Conservation (phyloP, 306 rosid species). For the Boehmeria nivea region DNA sequence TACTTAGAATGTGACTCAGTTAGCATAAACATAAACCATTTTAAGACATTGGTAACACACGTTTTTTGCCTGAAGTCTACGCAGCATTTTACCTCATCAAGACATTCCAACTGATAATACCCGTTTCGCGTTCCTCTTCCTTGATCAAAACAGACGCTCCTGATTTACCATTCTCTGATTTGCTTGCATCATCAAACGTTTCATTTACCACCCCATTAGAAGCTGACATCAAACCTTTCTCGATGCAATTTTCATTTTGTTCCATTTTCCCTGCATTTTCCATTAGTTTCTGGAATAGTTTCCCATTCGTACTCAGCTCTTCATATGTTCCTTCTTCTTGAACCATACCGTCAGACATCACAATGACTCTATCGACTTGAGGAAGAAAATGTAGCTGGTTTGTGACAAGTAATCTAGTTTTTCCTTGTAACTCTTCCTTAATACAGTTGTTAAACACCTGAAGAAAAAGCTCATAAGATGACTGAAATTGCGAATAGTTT, state of each 20-base stretch:
- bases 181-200: conserved; percentile 30
- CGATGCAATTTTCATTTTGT: conserved; percentile 31
- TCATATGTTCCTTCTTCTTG: conserved; percentile 79
- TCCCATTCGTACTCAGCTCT: conserved; percentile 60
- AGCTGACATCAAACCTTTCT: conserved; percentile 24
- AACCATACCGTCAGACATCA: conserved; percentile 59
- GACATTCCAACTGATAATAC: conserved; percentile 75
- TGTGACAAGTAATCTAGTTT: conserved; percentile 86
- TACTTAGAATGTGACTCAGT: too few relatives aligned
- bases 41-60: too few relatives aligned
- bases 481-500: background rate
- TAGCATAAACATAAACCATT: too few relatives aligned
- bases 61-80: too few relatives aligned
- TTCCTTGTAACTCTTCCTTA: conserved; percentile 71
- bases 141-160: conserved; percentile 58
- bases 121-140: conserved; percentile 86
- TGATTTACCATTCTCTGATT: conserved; percentile 41
- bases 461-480: conserved; percentile 1
- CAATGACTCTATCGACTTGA: conserved; percentile 66
- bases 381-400: conserved; percentile 95
- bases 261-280: conserved; percentile 90
- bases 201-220: conserved; percentile 31
- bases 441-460: conserved; percentile 80
- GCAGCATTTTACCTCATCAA: conserved; percentile 43
- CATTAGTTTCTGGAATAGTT: conserved; percentile 77